Conservation (phyloP, 2,329 filamentous ascomycete species). For the Phaeomoniella chlamydospora region DNA sequence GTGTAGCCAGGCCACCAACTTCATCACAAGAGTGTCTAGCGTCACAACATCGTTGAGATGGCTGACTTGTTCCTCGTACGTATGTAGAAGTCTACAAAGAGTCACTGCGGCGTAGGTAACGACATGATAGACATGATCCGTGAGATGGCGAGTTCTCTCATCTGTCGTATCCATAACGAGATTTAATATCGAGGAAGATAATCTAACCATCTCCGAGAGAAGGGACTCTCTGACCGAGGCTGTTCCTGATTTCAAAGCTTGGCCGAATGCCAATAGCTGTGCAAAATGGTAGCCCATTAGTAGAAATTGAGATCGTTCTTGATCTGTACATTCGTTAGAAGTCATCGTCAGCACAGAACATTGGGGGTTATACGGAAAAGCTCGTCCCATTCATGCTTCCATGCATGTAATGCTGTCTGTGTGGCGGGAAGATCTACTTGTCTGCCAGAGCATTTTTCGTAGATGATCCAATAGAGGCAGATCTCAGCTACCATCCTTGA, state of each 20-base stretch:
- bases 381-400: constrained; percentile 24
- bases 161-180: constrained; percentile 29
- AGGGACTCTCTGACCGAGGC: constrained; percentile 19
- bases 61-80: constrained; percentile 19
- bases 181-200: constrained; percentile 24
- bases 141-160: constrained; percentile 27
- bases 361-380: constrained; percentile 17
- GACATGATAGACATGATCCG: constrained; percentile 33
- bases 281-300: constrained; percentile 32
- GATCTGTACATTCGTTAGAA: constrained; percentile 13
- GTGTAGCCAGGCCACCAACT: constrained; percentile 23
- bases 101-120: constrained; percentile 29
- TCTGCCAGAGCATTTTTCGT: constrained; percentile 18
- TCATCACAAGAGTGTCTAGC: constrained; percentile 19
- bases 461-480: constrained; percentile 30
- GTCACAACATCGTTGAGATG: constrained; percentile 15
- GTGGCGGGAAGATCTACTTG: constrained; percentile 18
- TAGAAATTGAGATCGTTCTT: constrained; percentile 29
- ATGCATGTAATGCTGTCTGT: constrained; percentile 18
- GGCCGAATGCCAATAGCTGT: constrained; percentile 26
- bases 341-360: not conserved
- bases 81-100: constrained; percentile 21
- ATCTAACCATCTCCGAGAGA: constrained; percentile 25
- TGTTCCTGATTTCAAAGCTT: constrained; percentile 20
- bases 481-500: constrained; percentile 31